Conservation (phyloP, 176 grass and related monocot species). For the Oryza longistaminata region DNA sequence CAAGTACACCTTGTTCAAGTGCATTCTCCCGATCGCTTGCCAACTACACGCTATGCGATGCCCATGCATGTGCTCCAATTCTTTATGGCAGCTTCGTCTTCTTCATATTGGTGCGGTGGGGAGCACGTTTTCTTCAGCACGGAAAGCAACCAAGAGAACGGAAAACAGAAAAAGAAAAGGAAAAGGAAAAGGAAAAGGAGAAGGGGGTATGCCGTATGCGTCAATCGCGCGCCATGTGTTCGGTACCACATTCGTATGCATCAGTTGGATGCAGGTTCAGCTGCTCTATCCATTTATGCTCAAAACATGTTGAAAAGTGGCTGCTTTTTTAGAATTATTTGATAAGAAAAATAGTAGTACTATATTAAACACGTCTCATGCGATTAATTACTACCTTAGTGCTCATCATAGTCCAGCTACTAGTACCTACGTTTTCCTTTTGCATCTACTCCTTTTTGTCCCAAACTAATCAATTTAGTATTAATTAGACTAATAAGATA, state of each 20-base stretch:
- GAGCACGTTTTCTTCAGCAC: constrained; percentile 37
- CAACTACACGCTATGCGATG: constrained; percentile 11
- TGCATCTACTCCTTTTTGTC: too few species aligned
- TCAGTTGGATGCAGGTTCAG: not conserved
- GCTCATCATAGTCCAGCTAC: not conserved
- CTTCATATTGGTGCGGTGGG: constrained; percentile 1
- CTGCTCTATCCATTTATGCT: not conserved
- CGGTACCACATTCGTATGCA: not conserved
- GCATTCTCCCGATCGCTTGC: not conserved
- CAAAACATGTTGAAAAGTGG: not conserved
- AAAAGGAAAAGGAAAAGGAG: not conserved
- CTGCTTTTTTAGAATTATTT: not conserved
- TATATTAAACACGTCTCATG: not conserved
- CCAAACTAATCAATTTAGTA: too few species aligned
- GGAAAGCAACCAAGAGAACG: not conserved
- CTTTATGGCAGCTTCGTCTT: not conserved
- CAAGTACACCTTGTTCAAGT: constrained; percentile 5
- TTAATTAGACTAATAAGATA: too few species aligned
- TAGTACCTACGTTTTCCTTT: not conserved
- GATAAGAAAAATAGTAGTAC: not conserved
- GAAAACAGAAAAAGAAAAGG: not conserved
- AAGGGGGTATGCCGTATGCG: not conserved
- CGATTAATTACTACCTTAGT: not conserved
- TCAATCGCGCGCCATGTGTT: constrained; percentile 15
- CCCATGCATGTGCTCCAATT: constrained; percentile 36